phyloP scores from a whole-genome alignment of 225 moss, liverwort and hornwort species.

The Polytrichum formosum region DNA sequence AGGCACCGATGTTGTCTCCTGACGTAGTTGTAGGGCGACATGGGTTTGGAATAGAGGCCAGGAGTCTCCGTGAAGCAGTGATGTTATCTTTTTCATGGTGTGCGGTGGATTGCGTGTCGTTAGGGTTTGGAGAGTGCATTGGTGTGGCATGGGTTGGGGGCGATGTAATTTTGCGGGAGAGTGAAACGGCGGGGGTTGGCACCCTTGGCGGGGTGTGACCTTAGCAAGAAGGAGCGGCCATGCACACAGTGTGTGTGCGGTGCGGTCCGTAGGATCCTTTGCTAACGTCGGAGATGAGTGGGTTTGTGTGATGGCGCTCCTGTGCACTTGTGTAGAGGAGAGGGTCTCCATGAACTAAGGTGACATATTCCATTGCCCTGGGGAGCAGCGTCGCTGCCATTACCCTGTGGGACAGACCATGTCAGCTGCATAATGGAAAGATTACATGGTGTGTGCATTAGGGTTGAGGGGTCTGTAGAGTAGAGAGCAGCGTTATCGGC shows the following conservation, averaged over 20 bases:
- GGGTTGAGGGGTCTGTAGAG: too few relatives aligned
- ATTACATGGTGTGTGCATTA: too few relatives aligned
- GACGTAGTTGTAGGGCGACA: too few relatives aligned
- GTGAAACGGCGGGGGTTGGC: conserved; percentile 20
- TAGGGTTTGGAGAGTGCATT: too few relatives aligned
- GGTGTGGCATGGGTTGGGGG: too few relatives aligned
- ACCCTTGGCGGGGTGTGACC: conserved; percentile 32
- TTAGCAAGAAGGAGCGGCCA: conserved; percentile 26
- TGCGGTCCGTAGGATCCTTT: conserved; percentile 30
- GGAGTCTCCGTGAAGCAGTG: too few relatives aligned
- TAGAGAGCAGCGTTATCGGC: conserved; percentile 4
- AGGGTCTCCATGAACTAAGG: background rate
- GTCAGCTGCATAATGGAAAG: conserved; percentile 1
- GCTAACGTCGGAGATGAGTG: conserved; percentile 21
- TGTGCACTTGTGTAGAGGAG: background rate
- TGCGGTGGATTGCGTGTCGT: too few relatives aligned
- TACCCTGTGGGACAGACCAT: conserved; percentile 55
- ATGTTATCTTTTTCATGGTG: too few relatives aligned
- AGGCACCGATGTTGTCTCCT: background rate
- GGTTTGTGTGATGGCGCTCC: background rate
- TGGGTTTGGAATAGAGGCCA: too few relatives aligned
- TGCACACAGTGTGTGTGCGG: background rate
- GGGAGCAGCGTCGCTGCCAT: conserved; percentile 44
- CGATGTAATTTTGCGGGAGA: too few relatives aligned
- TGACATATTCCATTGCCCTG: conserved; percentile 51